phyloP scores from a whole-genome alignment of 352 stramenopile species.

The Phytophthora capsici region DNA sequence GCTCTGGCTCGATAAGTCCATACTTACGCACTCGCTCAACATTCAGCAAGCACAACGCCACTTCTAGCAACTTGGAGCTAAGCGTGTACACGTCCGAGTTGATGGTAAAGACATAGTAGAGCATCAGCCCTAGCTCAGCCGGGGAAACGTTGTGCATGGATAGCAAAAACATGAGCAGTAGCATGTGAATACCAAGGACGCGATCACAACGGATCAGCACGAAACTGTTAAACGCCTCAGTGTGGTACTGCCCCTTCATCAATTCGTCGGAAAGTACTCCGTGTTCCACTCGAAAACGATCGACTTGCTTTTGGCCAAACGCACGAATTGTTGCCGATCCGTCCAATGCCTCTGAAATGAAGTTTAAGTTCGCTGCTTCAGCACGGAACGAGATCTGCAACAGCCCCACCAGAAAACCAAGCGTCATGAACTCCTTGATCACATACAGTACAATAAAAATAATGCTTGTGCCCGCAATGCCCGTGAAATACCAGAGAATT shows the following conservation, averaged over 20 bases:
- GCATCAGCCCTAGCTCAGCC: conserved; percentile 47
- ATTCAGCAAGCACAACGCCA: conserved; percentile 38
- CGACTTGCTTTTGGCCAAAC: conserved; percentile 40
- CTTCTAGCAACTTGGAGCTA: conserved; percentile 36
- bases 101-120: conserved; percentile 56
- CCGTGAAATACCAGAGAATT: conserved; percentile 47
- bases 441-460: conserved; percentile 48
- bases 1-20: conserved; percentile 40
- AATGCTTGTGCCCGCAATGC: conserved; percentile 34
- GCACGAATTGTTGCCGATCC: conserved; percentile 44
- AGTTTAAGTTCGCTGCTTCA: conserved; percentile 48
- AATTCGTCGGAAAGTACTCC: conserved; percentile 44
- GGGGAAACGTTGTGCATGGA: conserved; percentile 40
- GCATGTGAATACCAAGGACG: conserved; percentile 42
- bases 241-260: conserved; percentile 34
- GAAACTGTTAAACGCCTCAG: conserved; percentile 40
- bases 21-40: conserved; percentile 56
- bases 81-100: conserved; percentile 49
- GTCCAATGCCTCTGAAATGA: conserved; percentile 49
- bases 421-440: conserved; percentile 41
- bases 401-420: conserved; percentile 38
- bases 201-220: conserved; percentile 45
- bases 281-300: conserved; percentile 39
- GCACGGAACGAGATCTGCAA: conserved; percentile 45
- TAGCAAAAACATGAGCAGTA: conserved; percentile 43